Evolutionary conservation across 306 rosid genomes (phyloP), one percentile per base, ranked within the genome.

Genomic region (Comarum palustre): DNA sequence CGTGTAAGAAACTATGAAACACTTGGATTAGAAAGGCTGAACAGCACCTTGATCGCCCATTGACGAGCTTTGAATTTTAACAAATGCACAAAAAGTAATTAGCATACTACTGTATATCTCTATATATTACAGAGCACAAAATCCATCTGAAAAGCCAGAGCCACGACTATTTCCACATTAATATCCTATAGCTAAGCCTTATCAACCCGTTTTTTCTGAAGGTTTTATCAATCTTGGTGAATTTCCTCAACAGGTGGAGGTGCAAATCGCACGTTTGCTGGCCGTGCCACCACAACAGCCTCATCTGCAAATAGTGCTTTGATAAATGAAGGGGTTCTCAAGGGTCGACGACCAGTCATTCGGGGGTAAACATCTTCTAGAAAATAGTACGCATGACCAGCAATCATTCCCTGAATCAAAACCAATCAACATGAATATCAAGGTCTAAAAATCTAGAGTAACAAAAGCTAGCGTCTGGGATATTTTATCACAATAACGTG

Each of bases 331-430:
- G 98, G 98, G 34, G 98, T 94, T 78, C 63, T 88, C 38, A 94
- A 80, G 34, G 97, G 98, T 51, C 87, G 84, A 2, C 97, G 98
- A 48, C 87, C 89, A 0, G 96, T 89, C 98, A 94, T 94, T 75
- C 83, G 82, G 41, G 98, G 98, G 79, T 94, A 91, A 45, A 94
- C 98, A 60, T 91, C 96, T 84, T 85, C 92, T 29, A 94, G 97
- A 82, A 94, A 94, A 84, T 89, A 94, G 75, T 94, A 94, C 19
- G 97, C 97, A 79, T 94, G 97, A 2, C 98, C 98, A 51, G 98
- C 96, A 84, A 89, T 88, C 98, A 91, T 89, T 78, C 98, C 98
- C 98, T 94, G 91, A 51, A 79, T 55, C 31, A 61, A 25, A 24
- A 78, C 6, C 25, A 31, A 52, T 32, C 29, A 29, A 12, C 25